Evolutionary conservation across 495 filamentous ascomycete species (phyloP).

Genomic region (Penicillium silybi): DNA sequence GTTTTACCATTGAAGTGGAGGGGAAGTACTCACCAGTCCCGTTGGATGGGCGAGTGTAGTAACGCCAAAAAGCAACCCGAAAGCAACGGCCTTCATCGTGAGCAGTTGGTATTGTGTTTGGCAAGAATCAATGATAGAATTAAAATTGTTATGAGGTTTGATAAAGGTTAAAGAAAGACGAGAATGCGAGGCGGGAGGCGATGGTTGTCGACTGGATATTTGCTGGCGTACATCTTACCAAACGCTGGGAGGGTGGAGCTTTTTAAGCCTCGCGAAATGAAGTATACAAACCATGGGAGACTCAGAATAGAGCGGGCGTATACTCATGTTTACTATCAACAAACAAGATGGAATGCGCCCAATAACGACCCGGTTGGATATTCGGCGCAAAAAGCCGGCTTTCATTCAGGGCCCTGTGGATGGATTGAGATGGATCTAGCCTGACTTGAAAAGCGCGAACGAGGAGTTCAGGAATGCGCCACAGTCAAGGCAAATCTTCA

Average conservation of each 20-base stretch:
- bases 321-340: background rate
- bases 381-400: background rate
- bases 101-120: background rate
- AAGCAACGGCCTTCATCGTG: constrained; percentile 23
- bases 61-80: constrained; percentile 22
- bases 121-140: background rate
- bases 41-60: constrained; percentile 29
- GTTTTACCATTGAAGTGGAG: background rate
- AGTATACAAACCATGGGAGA: background rate
- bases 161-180: background rate
- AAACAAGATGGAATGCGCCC: background rate
- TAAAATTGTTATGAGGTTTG: background rate
- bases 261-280: background rate
- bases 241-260: too few relatives aligned
- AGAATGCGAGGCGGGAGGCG: background rate
- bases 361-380: background rate
- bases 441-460: background rate
- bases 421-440: background rate
- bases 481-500: too few relatives aligned
- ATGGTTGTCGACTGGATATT: background rate
- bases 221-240: background rate
- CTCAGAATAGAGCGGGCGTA: background rate
- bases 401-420: background rate
- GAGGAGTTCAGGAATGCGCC: background rate
- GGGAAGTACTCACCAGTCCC: constrained; percentile 24